phyloP scores from a whole-genome alignment of 1,284 basidiomycete species.

The Mycosarcoma maydis region DNA sequence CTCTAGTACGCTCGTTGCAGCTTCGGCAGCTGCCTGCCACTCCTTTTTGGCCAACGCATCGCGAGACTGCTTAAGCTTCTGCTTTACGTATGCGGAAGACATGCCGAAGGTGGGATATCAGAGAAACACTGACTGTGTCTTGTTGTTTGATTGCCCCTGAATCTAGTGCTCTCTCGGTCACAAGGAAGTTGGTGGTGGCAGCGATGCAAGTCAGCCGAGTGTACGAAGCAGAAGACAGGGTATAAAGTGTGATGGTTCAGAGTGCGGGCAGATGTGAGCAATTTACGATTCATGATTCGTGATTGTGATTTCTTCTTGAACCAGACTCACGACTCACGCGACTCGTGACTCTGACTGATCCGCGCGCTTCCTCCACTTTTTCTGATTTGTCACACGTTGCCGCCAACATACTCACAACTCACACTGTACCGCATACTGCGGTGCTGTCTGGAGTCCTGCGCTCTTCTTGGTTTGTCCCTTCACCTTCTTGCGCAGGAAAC shows the following conservation, averaged over 20 bases:
- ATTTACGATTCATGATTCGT: background rate
- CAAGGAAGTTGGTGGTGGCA: too few species aligned
- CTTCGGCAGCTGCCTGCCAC: conserved; percentile 45
- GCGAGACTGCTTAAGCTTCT: conserved; percentile 58
- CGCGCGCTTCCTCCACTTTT: background rate
- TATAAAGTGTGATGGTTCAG: conserved; percentile 9
- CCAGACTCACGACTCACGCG: too few species aligned
- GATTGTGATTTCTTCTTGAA: conserved; percentile 26
- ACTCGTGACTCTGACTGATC: too few species aligned
- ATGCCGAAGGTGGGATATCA: conserved; percentile 13
- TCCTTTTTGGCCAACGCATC: conserved; percentile 55
- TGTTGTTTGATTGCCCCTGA: too few species aligned
- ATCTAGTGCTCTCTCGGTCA: too few species aligned
- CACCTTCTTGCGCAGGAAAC: too few species aligned
- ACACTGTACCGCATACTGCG: too few species aligned
- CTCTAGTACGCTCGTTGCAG: conserved; percentile 51
- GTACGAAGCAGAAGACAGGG: background rate
- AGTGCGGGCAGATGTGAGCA: too few species aligned
- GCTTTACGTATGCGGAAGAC: conserved; percentile 50
- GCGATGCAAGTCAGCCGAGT: background rate
- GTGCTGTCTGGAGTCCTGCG: too few species aligned
- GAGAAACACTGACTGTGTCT: too few species aligned
- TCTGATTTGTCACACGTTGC: background rate
- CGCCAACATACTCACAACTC: too few species aligned
- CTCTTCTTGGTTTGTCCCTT: too few species aligned